These are phyloP conservation scores for Epichloe typhina DNA, from an alignment of 2,329 filamentous ascomycete genomes.

Conservation along the genomic window DNA sequence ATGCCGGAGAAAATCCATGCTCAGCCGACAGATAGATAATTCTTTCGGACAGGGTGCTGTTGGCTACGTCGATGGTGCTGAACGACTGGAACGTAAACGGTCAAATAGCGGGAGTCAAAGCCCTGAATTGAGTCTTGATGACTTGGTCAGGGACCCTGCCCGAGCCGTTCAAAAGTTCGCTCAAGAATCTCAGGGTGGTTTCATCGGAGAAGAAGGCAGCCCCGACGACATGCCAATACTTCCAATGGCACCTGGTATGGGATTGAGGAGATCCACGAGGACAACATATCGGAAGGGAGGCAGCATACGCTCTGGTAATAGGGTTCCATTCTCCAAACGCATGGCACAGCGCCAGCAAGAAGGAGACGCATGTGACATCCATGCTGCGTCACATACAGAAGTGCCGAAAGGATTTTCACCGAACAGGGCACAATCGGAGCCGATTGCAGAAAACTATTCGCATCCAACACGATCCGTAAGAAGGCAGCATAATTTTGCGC, in stretches of 20 bases:
- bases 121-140: slow-evolving; percentile 60
- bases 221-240: slow-evolving; percentile 75
- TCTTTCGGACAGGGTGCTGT: slow-evolving; percentile 42
- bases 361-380: slow-evolving; percentile 28
- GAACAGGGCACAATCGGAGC: slow-evolving; percentile 57
- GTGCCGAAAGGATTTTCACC: slow-evolving; percentile 39
- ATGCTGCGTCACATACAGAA: slow-evolving; percentile 25
- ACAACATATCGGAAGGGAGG: slow-evolving; percentile 82
- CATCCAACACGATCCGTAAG: slow-evolving; percentile 36
- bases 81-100: slow-evolving; percentile 60
- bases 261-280: slow-evolving; percentile 75
- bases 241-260: slow-evolving; percentile 62
- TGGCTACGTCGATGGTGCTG: slow-evolving; percentile 72
- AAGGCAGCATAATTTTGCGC: slow-evolving; percentile 32
- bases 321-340: slow-evolving; percentile 62
- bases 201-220: slow-evolving; percentile 27
- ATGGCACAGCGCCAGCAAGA: slow-evolving; percentile 49
- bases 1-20: slow-evolving; percentile 84
- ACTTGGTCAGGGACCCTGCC: slow-evolving; percentile 68
- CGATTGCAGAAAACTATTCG: slow-evolving; percentile 49
- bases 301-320: slow-evolving; percentile 68
- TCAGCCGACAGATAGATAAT: slow-evolving; percentile 81
- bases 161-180: slow-evolving; percentile 57
- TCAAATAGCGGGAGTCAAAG: slow-evolving; percentile 43
- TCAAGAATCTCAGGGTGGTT: slow-evolving; percentile 37